These are phyloP conservation scores for Coniophora puteana DNA, from an alignment of 1,284 basidiomycete species.

Conservation along the genomic window DNA sequence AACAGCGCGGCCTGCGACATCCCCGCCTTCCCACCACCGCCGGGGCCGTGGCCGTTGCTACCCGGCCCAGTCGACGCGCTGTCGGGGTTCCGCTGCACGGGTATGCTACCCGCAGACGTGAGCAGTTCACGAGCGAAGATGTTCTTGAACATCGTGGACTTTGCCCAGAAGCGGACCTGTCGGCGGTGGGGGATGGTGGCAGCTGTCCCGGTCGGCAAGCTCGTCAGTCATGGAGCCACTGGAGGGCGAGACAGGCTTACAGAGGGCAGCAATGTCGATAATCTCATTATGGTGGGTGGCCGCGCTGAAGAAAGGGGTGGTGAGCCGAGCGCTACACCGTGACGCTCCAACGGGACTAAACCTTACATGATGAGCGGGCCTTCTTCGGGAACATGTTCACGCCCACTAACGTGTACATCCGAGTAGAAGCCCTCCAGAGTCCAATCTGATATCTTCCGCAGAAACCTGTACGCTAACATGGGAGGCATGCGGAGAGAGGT, in stretches of 20 bases:
- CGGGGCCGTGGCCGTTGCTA: slow-evolving; percentile 11
- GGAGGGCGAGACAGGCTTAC: slow-evolving; percentile 25
- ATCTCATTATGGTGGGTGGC: slow-evolving; percentile 70
- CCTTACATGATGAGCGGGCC: slow-evolving; percentile 61
- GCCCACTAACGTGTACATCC: slow-evolving; percentile 60
- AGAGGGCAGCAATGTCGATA: slow-evolving; percentile 51
- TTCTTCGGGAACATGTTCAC: slow-evolving; percentile 52
- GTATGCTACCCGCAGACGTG: slow-evolving; percentile 69
- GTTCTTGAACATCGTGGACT: slow-evolving; percentile 60
- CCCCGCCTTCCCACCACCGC: too few species aligned
- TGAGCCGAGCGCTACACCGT: neutral
- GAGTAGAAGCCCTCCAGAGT: slow-evolving; percentile 65
- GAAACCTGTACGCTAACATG: slow-evolving; percentile 53
- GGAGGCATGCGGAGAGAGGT: slow-evolving; percentile 38
- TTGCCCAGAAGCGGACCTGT: slow-evolving; percentile 77
- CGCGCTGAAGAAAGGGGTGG: slow-evolving; percentile 33
- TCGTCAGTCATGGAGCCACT: neutral
- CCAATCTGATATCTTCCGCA: slow-evolving; percentile 66
- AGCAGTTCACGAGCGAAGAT: slow-evolving; percentile 54
- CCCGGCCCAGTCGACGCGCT: neutral
- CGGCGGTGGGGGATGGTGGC: slow-evolving; percentile 55
- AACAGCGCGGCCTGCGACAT: slow-evolving; percentile 62
- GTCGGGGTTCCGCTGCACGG: slow-evolving; percentile 60
- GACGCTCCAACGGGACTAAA: slow-evolving; percentile 4
- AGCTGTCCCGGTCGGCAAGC: slow-evolving; percentile 29